Evolutionary conservation across 768 basidiomycete species (phyloP), one percentile per base, ranked within the genome.

Genomic region (Austroboletus eburneus): DNA sequence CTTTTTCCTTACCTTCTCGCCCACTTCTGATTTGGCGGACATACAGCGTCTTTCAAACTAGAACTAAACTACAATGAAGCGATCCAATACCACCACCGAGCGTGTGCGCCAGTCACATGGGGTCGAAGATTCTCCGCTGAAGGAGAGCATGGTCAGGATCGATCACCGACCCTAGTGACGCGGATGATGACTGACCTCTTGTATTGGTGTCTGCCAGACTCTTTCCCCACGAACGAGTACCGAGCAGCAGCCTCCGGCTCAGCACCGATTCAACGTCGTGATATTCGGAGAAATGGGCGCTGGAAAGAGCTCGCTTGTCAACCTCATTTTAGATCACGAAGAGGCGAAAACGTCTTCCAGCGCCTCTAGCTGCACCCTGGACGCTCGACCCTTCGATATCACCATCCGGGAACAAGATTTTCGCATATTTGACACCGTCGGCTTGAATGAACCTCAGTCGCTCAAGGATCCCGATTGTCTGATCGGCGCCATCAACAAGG

Each of bases 221-320:
- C n/a, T 45, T 17, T 12, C 50, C 24, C 40, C 41, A 27, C 37
- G 43, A 43, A 51, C 49, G 9, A 14, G 9, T 3, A 40, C 44
- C 41, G 50, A 53, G 41, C 49, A 55, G n/a, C n/a, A n/a, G 21
- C 41, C 18, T 13, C 38, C 29, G 17, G 43, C 53, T 10, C 51
- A 45, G 42, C 51, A 20, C 27, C 48, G 53, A 47, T 48, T 39
- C 34, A 66, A 62, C 25, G 39, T 65, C 0, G 58, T 65, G 8
- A 50, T 65, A 40, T 65, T 65, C 12, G 65, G 64, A 18, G 65
- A 66, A 50, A 50, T 55, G 37, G 64, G 65, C 4, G 54, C 54
- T 8, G 68, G 69, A 1, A 75, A 76, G 49, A 74, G 72, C 46
- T 72, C 71, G 1, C 50, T 75, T 13, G 52, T 74, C 46, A 76